Evolutionary conservation across 1,284 basidiomycete genomes (phyloP).

Genomic region (Xanthoconium separans): DNA sequence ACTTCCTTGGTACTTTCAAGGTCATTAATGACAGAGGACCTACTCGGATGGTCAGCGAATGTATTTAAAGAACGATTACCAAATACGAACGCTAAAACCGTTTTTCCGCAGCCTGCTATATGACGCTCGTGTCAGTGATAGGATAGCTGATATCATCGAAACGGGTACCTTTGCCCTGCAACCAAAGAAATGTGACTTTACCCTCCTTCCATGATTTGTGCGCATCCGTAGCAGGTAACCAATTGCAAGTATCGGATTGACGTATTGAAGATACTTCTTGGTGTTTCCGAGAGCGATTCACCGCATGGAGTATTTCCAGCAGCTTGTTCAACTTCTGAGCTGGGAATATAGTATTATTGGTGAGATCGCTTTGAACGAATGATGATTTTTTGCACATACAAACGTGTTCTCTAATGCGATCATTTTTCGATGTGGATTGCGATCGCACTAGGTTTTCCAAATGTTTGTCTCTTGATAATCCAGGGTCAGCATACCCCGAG

Average conservation of each 20-base stretch:
- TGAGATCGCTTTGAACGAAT: no score
- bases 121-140: not conserved
- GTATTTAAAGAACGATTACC: not conserved
- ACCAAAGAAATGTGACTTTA: constrained; percentile 1
- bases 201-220: constrained; percentile 14
- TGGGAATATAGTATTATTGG: not conserved
- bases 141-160: no score
- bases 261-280: not conserved
- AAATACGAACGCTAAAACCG: constrained; percentile 9
- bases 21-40: constrained; percentile 12
- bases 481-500: not conserved
- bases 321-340: constrained; percentile 6
- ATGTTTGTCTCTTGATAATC: not conserved
- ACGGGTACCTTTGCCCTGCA: constrained; percentile 10
- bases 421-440: not conserved
- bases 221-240: constrained; percentile 1
- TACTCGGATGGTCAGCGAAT: not conserved
- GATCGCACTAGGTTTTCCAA: not conserved
- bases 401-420: not conserved
- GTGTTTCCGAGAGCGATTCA: constrained; percentile 10
- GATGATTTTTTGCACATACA: not conserved
- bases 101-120: constrained; percentile 12
- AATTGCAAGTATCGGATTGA: constrained; percentile 14
- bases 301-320: not conserved
- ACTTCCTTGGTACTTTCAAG: not conserved